Evolutionary conservation across 2,329 filamentous ascomycete species (phyloP), one percentile per base, ranked within the genome.

Genomic region (Laburnicola sp.): DNA sequence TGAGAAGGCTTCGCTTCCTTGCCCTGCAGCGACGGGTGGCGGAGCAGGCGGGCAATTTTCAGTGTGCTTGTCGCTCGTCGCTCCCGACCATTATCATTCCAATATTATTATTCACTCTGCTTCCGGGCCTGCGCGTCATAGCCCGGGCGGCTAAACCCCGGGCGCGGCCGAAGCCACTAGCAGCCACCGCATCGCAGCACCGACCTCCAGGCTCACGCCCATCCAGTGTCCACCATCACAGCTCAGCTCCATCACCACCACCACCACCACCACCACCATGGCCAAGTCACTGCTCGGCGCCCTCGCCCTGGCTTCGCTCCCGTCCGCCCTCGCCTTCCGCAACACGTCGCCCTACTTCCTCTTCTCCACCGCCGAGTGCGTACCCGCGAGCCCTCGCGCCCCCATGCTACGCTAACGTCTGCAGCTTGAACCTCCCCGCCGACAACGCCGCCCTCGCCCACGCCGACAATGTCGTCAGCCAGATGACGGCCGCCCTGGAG

Each of bases 331-430:
- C 55, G 92, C 90, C 25, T 94, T 96, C 72, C 85, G 84, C 57
- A 87, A 96, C 74, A 91, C 92, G 2, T 92, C 90, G 48, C 93
- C 94, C 16, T 94, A 96, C 74, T 82, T 96, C 70, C 77, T 97
- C 60, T 87, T 95, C 72, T 97, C 93, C 28, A 93, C 87, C 39
- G 82, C 87, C 56, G 79, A 86, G 92, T 96, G 86, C 66, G 86
- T 60, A 27, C 51, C 47, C 37, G 49, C 46, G 51, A 57, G 48
- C 31, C 42, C 44, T 47, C 37, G 45, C 43, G 35, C 50, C 45
- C 48, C 49, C 31, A 41, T 48, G 39, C 28, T 32, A 55, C 59
- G 60, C 67, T 70, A 68, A 65, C 58, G 48, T 23, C 43, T 47
- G 42, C 63, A 72, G 66, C 51, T 49, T 71, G 51, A 57, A 59